phyloP scores from a whole-genome alignment of 2,329 filamentous ascomycete species.

The Shiraia bambusicola region DNA sequence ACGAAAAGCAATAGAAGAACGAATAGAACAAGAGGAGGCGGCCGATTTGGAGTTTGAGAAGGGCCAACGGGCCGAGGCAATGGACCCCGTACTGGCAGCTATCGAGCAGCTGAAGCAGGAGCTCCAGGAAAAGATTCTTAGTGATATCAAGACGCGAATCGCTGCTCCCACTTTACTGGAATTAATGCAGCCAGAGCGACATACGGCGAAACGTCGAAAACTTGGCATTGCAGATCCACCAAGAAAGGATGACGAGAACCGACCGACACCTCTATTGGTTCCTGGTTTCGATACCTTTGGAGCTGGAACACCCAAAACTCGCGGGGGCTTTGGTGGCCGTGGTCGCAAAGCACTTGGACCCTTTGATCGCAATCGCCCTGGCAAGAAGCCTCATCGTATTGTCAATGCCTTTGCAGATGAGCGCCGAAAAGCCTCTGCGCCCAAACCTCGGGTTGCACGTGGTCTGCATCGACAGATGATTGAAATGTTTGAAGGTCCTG shows the following conservation, averaged over 20 bases:
- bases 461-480: slow-evolving; percentile 80
- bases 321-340: slow-evolving; percentile 45
- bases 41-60: slow-evolving; percentile 88
- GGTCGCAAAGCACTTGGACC: slow-evolving; percentile 47
- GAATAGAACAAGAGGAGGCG: slow-evolving; percentile 71
- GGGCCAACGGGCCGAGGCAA: slow-evolving; percentile 77
- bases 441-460: slow-evolving; percentile 62
- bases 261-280: slow-evolving; percentile 55
- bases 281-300: slow-evolving; percentile 62
- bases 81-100: slow-evolving; percentile 88
- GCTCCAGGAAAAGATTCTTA: slow-evolving; percentile 80
- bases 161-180: slow-evolving; percentile 78
- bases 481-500: slow-evolving; percentile 72
- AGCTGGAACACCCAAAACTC: slow-evolving; percentile 62
- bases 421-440: slow-evolving; percentile 58
- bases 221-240: slow-evolving; percentile 72
- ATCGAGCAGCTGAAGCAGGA: slow-evolving; percentile 76
- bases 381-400: slow-evolving; percentile 41
- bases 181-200: slow-evolving; percentile 79
- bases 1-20: slow-evolving; percentile 66
- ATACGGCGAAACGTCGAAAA: slow-evolving; percentile 75
- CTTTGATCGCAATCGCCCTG: slow-evolving; percentile 48
- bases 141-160: slow-evolving; percentile 85
- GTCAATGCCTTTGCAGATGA: slow-evolving; percentile 58
- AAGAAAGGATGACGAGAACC: slow-evolving; percentile 59